Evolutionary conservation across 352 stramenopile genomes (phyloP).

Genomic region (Phytophthora niederhauseri): DNA sequence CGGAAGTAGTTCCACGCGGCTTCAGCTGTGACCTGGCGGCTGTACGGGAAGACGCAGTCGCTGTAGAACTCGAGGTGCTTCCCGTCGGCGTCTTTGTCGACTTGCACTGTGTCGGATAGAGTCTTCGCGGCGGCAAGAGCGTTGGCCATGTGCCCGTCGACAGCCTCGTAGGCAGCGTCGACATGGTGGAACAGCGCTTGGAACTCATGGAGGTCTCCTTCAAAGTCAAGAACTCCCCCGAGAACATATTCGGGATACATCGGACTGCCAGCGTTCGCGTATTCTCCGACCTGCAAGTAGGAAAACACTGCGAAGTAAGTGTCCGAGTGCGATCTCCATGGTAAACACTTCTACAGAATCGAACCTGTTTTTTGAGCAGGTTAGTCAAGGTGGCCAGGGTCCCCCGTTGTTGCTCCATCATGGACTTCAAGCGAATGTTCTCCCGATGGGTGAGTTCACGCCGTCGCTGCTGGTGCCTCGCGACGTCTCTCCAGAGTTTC

Average conservation of each 20-base stretch:
- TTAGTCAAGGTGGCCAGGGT: neutral
- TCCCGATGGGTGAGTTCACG: neutral
- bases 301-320: neutral
- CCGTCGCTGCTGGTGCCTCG: neutral
- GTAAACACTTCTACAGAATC: neutral
- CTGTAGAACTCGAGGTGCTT: constrained; percentile 37
- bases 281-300: constrained; percentile 14
- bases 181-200: constrained; percentile 30
- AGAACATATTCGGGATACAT: constrained; percentile 3
- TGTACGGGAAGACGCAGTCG: constrained; percentile 28
- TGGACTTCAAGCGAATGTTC: neutral
- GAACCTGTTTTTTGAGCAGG: neutral
- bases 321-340: neutral
- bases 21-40: constrained; percentile 12
- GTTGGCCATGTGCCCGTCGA: constrained; percentile 9
- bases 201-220: constrained; percentile 28
- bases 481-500: neutral
- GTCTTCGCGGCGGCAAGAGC: constrained; percentile 22
- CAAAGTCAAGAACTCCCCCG: constrained; percentile 13
- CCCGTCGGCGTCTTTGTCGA: constrained; percentile 25
- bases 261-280: constrained; percentile 5
- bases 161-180: constrained; percentile 25
- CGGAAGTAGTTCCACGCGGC: constrained; percentile 32
- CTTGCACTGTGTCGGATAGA: constrained; percentile 25
- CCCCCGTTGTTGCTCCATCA: neutral